Base-by-base conservation (phyloP, 1,284 basidiomycete species). In the Moesziomyces sp. region DNA sequence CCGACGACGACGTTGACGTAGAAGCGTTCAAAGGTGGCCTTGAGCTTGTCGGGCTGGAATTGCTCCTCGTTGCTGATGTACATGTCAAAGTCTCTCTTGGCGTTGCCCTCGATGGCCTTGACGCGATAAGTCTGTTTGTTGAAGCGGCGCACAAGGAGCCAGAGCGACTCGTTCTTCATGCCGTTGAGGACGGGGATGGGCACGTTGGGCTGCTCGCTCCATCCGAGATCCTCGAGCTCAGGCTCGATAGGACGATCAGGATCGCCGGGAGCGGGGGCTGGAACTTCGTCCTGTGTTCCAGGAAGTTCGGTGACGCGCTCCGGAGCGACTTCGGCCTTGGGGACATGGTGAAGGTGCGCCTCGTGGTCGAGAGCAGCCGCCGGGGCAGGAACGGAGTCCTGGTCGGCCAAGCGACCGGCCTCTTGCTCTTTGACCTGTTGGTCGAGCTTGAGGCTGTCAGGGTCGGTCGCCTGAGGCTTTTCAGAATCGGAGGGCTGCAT, bases 1-100 rank as follows among this genome's bases (percentile, higher is more conserved):
- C 86, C 85, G 18, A 88, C 83, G 9, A 87, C 86, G 38, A 88
- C 83, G 4, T 85, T 86, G 58, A 87, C 86, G 69, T 89, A 87
- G 16, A 86, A 65, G 1, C 88, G 82, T 71, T 89, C 88, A 18
- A 89, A 79, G 58, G 87, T 88, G 23, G 87, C 84, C 26, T 86
- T 82, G 9, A 88, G 81, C 76, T 87, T 87, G 70, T 87, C 87
- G 1, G 87, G 85, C 5, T 86, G 84, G 74, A 88, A 87, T 58
- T 86, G 85, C 60, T 87, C 87, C 45, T 87, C 78, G 16, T 83
- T 81, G 11, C 85, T 80, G 18, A 85, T 85, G 61, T 87, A 86
- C 28, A 87, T 84, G 74, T 88, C 87, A 26, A 88, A 60, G 58
- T 71, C 66, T 21, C 40, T 61, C 30, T 82, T 79, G 49, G 65